Conservation (phyloP, 768 basidiomycete genomes). For the Cystofilobasidium macerans region DNA sequence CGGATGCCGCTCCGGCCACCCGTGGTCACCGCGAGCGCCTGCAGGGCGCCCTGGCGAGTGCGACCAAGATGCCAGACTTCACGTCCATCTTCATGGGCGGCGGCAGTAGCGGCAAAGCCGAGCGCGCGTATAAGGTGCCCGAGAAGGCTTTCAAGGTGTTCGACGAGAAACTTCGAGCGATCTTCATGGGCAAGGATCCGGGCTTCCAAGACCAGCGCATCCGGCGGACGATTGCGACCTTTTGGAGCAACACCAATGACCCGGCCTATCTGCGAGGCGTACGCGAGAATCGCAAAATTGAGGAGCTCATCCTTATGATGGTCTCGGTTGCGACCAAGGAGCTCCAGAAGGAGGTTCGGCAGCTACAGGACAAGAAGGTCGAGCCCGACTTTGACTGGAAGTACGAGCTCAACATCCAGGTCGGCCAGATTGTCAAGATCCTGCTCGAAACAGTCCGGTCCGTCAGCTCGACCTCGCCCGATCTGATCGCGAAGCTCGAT, state of each 20-base stretch:
- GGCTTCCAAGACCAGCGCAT: conserved; percentile 86
- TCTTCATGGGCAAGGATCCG: conserved; percentile 82
- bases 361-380: conserved; percentile 35
- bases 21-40: conserved; percentile 61
- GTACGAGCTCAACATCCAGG: conserved; percentile 79
- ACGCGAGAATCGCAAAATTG: conserved; percentile 93
- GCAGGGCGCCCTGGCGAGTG: conserved; percentile 47
- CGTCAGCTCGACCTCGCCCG: conserved; percentile 67
- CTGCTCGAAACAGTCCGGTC: conserved; percentile 65
- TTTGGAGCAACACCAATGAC: conserved; percentile 80
- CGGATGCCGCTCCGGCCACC: conserved; percentile 53
- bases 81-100: conserved; percentile 25
- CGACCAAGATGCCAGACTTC: conserved; percentile 26
- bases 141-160: conserved; percentile 85
- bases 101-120: conserved; percentile 45
- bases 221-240: conserved; percentile 78
- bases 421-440: conserved; percentile 74
- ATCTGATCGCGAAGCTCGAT: conserved; percentile 70
- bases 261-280: conserved; percentile 76
- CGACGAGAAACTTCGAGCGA: conserved; percentile 76
- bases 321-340: conserved; percentile 79
- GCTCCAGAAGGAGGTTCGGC: conserved; percentile 76
- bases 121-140: conserved; percentile 81
- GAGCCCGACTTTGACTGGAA: conserved; percentile 72
- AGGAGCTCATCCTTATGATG: conserved; percentile 92